These are phyloP conservation scores for Ogataea sp. DNA, from an alignment of 805 yeast species.

Conservation along the genomic window DNA sequence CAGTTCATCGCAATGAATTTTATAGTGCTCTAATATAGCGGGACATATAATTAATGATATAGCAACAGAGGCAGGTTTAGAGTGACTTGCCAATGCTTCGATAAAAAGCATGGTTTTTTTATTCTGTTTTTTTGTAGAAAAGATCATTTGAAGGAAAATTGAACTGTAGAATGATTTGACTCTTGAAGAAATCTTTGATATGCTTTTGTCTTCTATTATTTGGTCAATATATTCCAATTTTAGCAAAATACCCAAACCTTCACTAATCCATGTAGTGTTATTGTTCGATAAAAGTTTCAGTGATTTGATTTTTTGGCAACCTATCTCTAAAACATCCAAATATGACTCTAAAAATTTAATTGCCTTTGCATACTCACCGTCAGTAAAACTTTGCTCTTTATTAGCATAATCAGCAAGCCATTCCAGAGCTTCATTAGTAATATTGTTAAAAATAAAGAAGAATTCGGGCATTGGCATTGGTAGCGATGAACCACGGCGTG, in stretches of 20 bases:
- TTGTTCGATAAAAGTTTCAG: conserved; percentile 1
- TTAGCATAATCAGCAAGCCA: not conserved
- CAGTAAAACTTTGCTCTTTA: conserved; percentile 1
- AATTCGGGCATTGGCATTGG: conserved; percentile 37
- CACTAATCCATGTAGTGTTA: conserved; percentile 4
- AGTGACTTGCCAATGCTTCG: conserved; percentile 3
- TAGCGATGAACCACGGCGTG: conserved; percentile 10
- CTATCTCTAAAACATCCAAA: conserved; percentile 1
- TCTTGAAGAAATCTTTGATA: not conserved
- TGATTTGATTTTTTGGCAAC: not conserved
- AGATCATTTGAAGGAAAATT: conserved; percentile 7
- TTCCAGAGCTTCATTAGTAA: conserved; percentile 7
- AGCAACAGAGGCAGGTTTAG: conserved; percentile 1
- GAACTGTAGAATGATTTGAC: not conserved
- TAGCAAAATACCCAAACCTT: conserved; percentile 1
- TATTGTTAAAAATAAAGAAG: conserved; percentile 9
- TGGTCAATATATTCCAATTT: not conserved
- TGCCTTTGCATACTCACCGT: no score
- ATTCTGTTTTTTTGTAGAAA: not conserved
- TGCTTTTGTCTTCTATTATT: not conserved
- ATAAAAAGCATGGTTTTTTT: not conserved
- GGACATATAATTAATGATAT: conserved; percentile 18
- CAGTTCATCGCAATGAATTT: conserved; percentile 10
- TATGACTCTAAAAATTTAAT: conserved; percentile 5
- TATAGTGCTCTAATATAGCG: conserved; percentile 19